These are phyloP conservation scores for Epichloe gansuensis DNA, from an alignment of 2,329 filamentous ascomycete species.

Conservation along the genomic window DNA sequence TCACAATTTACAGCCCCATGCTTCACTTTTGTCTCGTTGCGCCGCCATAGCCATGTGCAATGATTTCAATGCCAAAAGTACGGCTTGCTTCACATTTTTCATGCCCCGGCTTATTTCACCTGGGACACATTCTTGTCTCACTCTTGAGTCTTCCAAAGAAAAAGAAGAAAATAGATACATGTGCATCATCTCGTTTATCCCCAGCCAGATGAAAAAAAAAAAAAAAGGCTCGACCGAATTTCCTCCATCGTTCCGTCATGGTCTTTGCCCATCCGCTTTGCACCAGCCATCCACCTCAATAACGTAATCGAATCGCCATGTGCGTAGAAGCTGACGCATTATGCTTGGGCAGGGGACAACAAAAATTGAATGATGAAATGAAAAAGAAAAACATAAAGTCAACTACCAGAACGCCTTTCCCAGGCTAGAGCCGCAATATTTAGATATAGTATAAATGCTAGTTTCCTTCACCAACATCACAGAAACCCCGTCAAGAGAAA, in stretches of 20 bases:
- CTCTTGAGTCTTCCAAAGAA: background rate
- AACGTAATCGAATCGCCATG: constrained; percentile 5
- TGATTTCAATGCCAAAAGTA: background rate
- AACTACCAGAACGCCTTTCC: constrained; percentile 11
- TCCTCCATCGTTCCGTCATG: background rate
- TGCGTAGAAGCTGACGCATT: background rate
- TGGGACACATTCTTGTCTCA: background rate
- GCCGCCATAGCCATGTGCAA: too few relatives aligned
- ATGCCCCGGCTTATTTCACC: background rate
- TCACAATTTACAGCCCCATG: too few relatives aligned
- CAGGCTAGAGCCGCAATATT: constrained; percentile 9
- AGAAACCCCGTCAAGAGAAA: background rate
- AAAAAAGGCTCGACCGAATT: background rate
- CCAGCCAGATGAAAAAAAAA: background rate
- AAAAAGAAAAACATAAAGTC: background rate
- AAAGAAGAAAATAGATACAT: background rate
- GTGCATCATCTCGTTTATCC: background rate
- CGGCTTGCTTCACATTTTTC: background rate
- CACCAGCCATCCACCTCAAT: constrained; percentile 1
- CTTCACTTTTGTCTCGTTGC: too few relatives aligned
- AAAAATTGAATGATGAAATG: background rate
- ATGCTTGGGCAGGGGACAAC: background rate
- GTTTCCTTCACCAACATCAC: background rate
- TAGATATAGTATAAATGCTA: constrained; percentile 4
- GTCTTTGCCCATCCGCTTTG: background rate